Base-by-base conservation (phyloP, 2,329 filamentous ascomycete species). In the Phyllosticta capitalensis region DNA sequence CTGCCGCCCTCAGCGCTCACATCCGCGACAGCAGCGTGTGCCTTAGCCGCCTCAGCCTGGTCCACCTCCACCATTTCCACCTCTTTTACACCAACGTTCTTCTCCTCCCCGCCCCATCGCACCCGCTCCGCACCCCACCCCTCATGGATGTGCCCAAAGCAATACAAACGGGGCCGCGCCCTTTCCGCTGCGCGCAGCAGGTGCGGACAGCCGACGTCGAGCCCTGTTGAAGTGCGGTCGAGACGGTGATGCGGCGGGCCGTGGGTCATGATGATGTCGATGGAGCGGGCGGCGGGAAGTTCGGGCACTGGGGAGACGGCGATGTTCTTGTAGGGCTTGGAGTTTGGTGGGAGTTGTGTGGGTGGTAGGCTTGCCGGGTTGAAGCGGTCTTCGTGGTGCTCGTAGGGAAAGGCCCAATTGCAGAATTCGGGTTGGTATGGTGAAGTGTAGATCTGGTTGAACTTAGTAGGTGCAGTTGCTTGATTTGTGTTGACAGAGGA, bases 141-240 rank as follows among this genome's bases (percentile, higher is more conserved):
- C 65, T 82, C 80, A 65, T 85, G 82, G 19, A 85, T 84, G 70
- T 86, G 83, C 0, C 83, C 83, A 65, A 85, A 87, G 63, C 81
- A 81, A 66, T 85, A 81, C n/a, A 86, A 55, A 2, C 71, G 67
- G 0, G 84, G 84, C 55, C 72, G 74, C 9, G 76, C 78, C 5
- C 81, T 73, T 56, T 73, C 69, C 1, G 80, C 70, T 0, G 83
- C 83, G 1, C 72, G 70, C 1, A 81, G 72, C 1, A 87, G 71
- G 65, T 80, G 76, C 53, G 76, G 71, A 67, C 83, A 86, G 0
- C 84, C 84, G 0, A 80, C 81, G 20, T 71, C 65, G 22, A 71
- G 66, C 2, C 67, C 67, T 1, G 64, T 63, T 0, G 24, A 50
- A 0, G 45, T 62, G n/a, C 63, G 60, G 64, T 86, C 84, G 2